Base-by-base conservation (phyloP, 2,329 filamentous ascomycete species). In the Dryadomyces quercivorus region DNA sequence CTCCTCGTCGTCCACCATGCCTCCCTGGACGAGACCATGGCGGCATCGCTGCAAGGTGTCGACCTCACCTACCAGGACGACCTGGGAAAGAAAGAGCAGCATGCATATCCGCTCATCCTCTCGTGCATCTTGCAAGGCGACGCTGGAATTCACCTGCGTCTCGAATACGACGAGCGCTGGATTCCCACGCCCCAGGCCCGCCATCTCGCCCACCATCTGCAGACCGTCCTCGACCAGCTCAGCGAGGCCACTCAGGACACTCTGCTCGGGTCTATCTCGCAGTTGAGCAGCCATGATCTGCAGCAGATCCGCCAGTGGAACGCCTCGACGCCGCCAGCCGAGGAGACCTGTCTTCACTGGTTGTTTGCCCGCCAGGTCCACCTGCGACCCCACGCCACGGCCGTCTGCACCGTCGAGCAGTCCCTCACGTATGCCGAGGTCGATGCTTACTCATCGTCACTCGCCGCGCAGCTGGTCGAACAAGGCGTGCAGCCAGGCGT, bases 401-500 rank as follows among this genome's bases (percentile, higher is more conserved):
- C 65, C 59, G 36, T 69, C 46, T 58, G 51, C 55, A 55, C 63
- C 53, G 59, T 63, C 63, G 67, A 70, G 54, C 63, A 63, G 3
- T 51, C 59, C 4, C 31, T 68, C 12, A 65, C 65, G 1, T 66
- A 68, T 52, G 54, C 53, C 10, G 58, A 67, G 51, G 55, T 69
- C 18, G 62, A 65, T 38, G 45, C 49, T 12, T 22, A 51, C 70
- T 88, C 0, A 63, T 74, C 2, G 12, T 9, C 13, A 3, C 16
- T 45, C 18, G 40, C 40, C 18, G 15, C 5, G 9, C 26, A 21
- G 7, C 43, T 46, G 22, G 12, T n/a, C 16, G 44, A 69, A 73
- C 21, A 66, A 13, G 79, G 79, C 0, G 71, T 80, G 0, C 66
- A 69, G 0, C 70, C 73, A 0, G 75, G 78, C 10, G 72, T 77